Percentiles rank a stretch among this genome's conserved stretches.
phyloP scores from a whole-genome alignment of 768 basidiomycete species.

The Daedaleopsis nitida region DNA sequence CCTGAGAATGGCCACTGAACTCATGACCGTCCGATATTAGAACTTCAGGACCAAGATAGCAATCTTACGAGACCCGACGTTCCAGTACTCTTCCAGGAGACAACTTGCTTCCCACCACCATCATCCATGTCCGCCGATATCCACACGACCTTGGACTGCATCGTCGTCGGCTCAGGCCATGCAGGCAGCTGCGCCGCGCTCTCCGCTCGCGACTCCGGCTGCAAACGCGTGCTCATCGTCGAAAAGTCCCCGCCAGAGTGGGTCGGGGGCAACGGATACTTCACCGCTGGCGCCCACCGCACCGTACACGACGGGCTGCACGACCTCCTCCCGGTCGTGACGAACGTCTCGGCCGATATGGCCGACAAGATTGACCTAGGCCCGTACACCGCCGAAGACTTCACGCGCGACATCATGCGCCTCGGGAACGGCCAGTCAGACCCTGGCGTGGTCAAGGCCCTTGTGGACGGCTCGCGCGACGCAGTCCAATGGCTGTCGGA shows the following conservation, averaged over 20 bases:
- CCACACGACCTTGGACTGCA: constrained; percentile 42
- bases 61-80: not conserved
- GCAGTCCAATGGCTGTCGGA: constrained; percentile 59
- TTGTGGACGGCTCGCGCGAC: constrained; percentile 59
- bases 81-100: not conserved
- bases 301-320: constrained; percentile 62
- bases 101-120: not conserved
- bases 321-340: constrained; percentile 59
- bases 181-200: constrained; percentile 69
- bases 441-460: constrained; percentile 45
- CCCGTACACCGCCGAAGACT: constrained; percentile 57
- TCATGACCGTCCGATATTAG: not conserved
- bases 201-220: constrained; percentile 59
- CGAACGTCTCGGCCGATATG: constrained; percentile 45
- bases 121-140: constrained; percentile 12
- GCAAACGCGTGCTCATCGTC: constrained; percentile 59
- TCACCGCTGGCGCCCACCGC: constrained; percentile 70
- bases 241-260: constrained; percentile 67
- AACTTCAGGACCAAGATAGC: too few relatives aligned
- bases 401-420: constrained; percentile 61
- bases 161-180: constrained; percentile 68
- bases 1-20: not conserved
- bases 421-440: constrained; percentile 55
- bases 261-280: constrained; percentile 73
- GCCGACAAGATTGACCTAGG: constrained; percentile 54